Evolutionary conservation across 257 asterid species (phyloP).

Genomic region (Salvia rosmarinus): DNA sequence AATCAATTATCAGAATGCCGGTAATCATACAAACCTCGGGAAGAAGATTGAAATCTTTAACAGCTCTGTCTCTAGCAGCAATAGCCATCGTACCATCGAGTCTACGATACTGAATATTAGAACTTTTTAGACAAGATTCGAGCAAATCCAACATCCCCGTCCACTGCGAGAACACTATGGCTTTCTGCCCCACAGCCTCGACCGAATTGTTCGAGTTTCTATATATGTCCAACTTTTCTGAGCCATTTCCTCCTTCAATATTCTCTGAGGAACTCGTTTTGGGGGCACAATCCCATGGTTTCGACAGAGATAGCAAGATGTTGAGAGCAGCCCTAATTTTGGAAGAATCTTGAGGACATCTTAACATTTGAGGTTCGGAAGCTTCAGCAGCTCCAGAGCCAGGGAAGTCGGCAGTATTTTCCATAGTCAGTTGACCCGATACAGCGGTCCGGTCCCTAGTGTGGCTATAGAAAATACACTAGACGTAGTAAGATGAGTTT

Average conservation of each 20-base stretch:
- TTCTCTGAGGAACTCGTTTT: constrained; percentile 36
- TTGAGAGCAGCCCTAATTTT: constrained; percentile 86
- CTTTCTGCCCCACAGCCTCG: constrained; percentile 69
- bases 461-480: constrained; percentile 64
- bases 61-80: constrained; percentile 89
- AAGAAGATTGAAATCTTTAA: constrained; percentile 81
- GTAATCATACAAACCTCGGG: constrained; percentile 70
- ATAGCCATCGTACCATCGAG: constrained; percentile 97
- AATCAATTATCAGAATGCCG: constrained; percentile 24
- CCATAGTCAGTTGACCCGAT: constrained; percentile 49
- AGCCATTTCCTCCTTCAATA: constrained; percentile 30
- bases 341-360: constrained; percentile 67
- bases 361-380: constrained; percentile 44
- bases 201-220: constrained; percentile 33
- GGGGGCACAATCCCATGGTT: constrained; percentile 39
- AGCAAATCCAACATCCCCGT: constrained; percentile 97
- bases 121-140: constrained; percentile 68
- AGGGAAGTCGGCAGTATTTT: constrained; percentile 41
- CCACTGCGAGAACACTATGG: constrained; percentile 98
- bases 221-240: constrained; percentile 40
- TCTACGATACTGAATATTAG: constrained; percentile 79
- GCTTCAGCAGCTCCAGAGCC: constrained; percentile 42
- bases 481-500: constrained; percentile 54
- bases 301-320: constrained; percentile 64
- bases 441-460: constrained; percentile 58